Base-by-base conservation (phyloP, 257 asterid species). In the Fraxinus cuspidata region DNA sequence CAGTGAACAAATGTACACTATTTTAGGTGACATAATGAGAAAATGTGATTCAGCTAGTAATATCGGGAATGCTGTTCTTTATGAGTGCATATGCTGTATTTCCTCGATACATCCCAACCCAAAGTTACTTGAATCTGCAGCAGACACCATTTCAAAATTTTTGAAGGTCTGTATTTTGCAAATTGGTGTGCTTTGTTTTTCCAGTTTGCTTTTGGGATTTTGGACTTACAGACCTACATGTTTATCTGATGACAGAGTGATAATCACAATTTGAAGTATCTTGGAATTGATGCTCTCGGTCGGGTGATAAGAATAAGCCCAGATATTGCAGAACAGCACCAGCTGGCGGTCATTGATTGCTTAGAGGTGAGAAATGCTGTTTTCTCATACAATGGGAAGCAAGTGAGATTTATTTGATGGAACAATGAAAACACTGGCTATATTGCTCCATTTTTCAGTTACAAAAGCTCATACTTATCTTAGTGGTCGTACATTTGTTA, bases 261-360 rank as follows among this genome's bases (percentile, higher is more conserved):
- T 84, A 92, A 97, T 90, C 98, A 96, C 87, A 96, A 96, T 84
- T 91, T 96, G 80, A 96, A 90, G 85, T 96, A 96, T 89, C 94
- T 96, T 85, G 98, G 99, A 66, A 96, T 93, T 82, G 99, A 92
- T 90, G 94, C 97, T 72, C 98, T 96, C 86, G 95, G 98, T 82
- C 90, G 96, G 78, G 87, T 96, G 86, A 93, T 96, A 88, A 96
- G 88, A 90, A 87, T 90, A 83, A 93, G 91, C 84, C 97, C 98
- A 58, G 97, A 96, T 78, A 90, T 96, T 73, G 97, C 99, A 53
- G 99, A 96, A 72, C 97, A 90, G 80, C 99, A 96, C 85, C 99
- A 96, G 81, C 87, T 96, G 83, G 95, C 99, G 72, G 99, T 96
- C 72, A 96, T 96, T 70, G 98, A 96, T 81, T 96, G 99, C 85